Conservation (phyloP, 495 filamentous ascomycete genomes). For the Daldinia decipiens region DNA sequence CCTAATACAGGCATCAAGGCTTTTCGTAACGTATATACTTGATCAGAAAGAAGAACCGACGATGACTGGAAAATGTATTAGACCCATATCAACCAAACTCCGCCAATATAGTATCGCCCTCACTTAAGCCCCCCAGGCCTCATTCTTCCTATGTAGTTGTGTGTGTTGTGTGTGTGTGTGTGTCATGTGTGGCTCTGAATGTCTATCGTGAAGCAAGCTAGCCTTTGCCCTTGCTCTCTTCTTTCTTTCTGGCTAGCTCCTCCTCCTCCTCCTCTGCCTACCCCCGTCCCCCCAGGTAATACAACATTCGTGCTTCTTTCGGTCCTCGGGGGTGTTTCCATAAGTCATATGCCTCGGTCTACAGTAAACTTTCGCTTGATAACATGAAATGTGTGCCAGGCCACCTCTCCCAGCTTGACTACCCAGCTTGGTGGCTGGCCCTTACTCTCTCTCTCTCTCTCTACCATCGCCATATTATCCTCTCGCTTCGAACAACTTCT, state of each 20-base stretch:
- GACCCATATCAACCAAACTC: conserved; percentile 52
- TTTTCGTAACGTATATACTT: conserved; percentile 14
- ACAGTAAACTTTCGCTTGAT: conserved; percentile 39
- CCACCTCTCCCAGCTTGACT: conserved; percentile 4
- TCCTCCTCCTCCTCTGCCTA: neutral
- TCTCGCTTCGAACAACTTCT: conserved; percentile 4
- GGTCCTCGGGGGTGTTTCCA: conserved; percentile 31
- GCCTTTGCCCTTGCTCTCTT: conserved; percentile 2
- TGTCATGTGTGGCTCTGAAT: conserved; percentile 26
- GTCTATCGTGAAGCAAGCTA: conserved; percentile 44
- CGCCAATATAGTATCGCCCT: conserved; percentile 46
- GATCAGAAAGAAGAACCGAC: conserved; percentile 15
- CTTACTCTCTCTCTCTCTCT: conserved; percentile 8
- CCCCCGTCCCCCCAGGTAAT: conserved; percentile 26
- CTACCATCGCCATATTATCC: conserved; percentile 8
- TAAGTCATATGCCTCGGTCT: conserved; percentile 45
- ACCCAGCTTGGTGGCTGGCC: conserved; percentile 31
- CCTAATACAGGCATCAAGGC: conserved; percentile 17
- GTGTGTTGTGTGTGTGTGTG: neutral
- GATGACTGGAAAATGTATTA: conserved; percentile 48
- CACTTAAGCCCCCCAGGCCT: conserved; percentile 38
- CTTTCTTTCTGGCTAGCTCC: conserved; percentile 32
- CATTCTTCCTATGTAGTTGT: conserved; percentile 37
- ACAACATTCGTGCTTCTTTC: conserved; percentile 27
- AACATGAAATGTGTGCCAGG: conserved; percentile 28